Base-by-base conservation (phyloP, 2,329 filamentous ascomycete species). In the Aspergillus neoniger region DNA sequence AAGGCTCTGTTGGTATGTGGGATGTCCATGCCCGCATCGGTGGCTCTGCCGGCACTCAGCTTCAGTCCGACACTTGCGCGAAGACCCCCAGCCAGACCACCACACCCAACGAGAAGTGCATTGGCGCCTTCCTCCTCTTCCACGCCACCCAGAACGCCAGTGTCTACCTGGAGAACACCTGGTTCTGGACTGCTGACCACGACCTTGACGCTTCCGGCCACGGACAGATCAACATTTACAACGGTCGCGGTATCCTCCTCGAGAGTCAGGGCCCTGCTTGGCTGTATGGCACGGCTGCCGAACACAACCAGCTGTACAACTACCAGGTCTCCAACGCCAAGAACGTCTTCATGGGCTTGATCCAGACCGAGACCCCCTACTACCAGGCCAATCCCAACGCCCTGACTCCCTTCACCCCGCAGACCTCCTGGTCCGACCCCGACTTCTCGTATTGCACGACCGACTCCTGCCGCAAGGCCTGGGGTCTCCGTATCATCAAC, bases 11-110 rank as follows among this genome's bases (percentile, higher is more conserved):
- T 19, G 94, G 87, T 63, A 88, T 97, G 78, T 99, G 93, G 91
- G 95, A 99, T 71, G 88, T 93, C n/a, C 95, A 99, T 81, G 89
- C 95, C 79, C 91, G 95, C 72, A 86, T 99, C 69, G 94, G 92
- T 69, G 95, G 95, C 47, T 88, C 89, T 57, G 88, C 90, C 4
- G 94, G 94, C 62, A 96, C 93, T 28, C 79, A 91, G 65, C 85
- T 98, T 15, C 91, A 96, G 77, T 89, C 88, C 17, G 84, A 91
- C 75, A 88, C 83, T 58, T 97, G 93, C 80, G 77, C 85, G 74
- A 96, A 96, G 83, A 90, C 88, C 64, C 90, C 90, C 44, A 81
- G 83, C 54, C 78, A 81, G 14, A 83, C 82, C 5, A 86, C 89
- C 54, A 75, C 78, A 3, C 84, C 88, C 65, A 87, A 91, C 64